Base-by-base conservation (phyloP, 2,329 filamentous ascomycete species). In the Pseudocercospora pini-densiflorae region DNA sequence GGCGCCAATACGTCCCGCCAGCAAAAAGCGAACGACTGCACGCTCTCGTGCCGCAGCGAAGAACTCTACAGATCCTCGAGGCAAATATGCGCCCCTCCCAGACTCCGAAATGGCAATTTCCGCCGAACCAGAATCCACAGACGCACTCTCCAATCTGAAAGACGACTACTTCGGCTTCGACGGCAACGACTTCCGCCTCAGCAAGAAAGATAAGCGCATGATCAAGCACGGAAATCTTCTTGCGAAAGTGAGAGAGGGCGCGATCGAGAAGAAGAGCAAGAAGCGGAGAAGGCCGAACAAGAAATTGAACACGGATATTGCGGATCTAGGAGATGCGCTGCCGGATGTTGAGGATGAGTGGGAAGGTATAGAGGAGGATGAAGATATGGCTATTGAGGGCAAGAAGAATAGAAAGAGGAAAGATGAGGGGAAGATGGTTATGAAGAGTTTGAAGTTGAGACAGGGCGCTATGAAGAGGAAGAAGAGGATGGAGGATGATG, bases 401-500 rank as follows among this genome's bases (percentile, higher is more conserved):
- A 19, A 19, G 23, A 55, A 53, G 64, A 33, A 64, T 40, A 2
- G 27, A 14, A 16, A 31, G 55, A 27, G 29, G 53, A 67, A 49
- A 59, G 81, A 77, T 10, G 85, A 88, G 71, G 88, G 88, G 0
- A 92, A 90, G 73, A 86, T 95, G 59, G 84, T 87, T 67, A 90
- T 92, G 71, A 90, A 88, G 82, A 94, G 90, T 67, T 75, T 98
- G 74, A 90, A 87, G 79, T 90, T 87, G 68, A 84, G 89, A 62
- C 92, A 89, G 2, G 94, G 94, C 0, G 92, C 93, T 23, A 85
- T 94, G 81, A 96, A 93, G 86, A 85, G 87, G 76, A 95, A 93
- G 81, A 92, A 93, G 80, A 90, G 86, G 79, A 76, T 98, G 33
- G 92, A 97, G 65, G 88, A 83, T 78, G 83, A 87, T 66, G 94